phyloP scores from a whole-genome alignment of 2,329 filamentous ascomycete genomes.

The Pseudogymnoascus sp. region DNA sequence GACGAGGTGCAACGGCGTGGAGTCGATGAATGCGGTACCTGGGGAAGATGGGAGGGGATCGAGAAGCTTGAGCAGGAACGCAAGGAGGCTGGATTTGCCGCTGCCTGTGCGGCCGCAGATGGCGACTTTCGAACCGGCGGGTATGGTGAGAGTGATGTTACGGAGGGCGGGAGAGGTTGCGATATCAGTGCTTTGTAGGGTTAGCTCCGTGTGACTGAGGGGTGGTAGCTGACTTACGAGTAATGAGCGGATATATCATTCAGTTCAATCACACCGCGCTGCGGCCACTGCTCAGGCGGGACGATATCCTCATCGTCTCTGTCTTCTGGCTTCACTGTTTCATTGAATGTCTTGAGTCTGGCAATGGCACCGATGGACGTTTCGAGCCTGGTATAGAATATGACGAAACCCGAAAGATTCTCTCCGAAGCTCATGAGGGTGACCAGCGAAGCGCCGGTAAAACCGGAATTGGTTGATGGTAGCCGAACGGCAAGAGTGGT shows the following conservation, averaged over 20 bases:
- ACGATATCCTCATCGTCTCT: background rate
- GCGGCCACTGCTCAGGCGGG: conserved; percentile 17
- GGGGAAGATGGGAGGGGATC: conserved; percentile 21
- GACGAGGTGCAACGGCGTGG: conserved; percentile 29
- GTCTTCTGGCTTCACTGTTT: background rate
- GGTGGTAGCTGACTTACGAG: conserved; percentile 10
- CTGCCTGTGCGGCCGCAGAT: conserved; percentile 30
- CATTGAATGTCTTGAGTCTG: background rate
- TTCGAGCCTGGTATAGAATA: background rate
- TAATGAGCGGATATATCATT: conserved; percentile 20
- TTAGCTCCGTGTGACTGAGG: background rate
- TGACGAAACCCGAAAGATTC: conserved; percentile 13
- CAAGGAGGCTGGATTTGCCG: conserved; percentile 35
- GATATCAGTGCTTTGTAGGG: conserved; percentile 12
- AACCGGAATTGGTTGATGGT: conserved; percentile 11
- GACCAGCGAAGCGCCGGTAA: conserved; percentile 17
- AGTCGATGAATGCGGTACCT: conserved; percentile 38
- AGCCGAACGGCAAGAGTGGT: background rate
- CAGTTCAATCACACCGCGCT: conserved; percentile 17
- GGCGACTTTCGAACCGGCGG: conserved; percentile 26
- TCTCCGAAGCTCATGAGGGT: conserved; percentile 17
- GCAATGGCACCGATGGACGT: conserved; percentile 5
- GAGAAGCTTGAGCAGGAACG: conserved; percentile 33
- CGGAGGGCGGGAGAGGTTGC: conserved; percentile 22
- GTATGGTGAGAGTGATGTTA: conserved; percentile 24